Evolutionary conservation across 805 yeast genomes (phyloP).

Genomic region (Blastobotrys terrestris): DNA sequence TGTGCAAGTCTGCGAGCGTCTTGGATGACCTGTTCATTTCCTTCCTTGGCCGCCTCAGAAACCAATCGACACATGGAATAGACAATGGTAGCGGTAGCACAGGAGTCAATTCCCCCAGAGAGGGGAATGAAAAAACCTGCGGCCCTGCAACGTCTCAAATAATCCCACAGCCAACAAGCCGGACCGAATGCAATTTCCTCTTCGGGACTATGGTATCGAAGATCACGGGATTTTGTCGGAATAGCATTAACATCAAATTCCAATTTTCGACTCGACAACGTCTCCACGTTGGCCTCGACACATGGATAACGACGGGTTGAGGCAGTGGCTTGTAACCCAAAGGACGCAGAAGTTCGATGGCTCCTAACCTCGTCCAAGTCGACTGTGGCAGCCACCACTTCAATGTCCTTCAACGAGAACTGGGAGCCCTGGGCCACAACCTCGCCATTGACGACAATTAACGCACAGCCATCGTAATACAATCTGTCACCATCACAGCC

Average conservation of each 20-base stretch:
- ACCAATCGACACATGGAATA: conserved; percentile 91
- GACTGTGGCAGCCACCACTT: conserved; percentile 91
- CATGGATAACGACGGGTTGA: conserved; percentile 30
- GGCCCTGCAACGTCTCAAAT: conserved; percentile 80
- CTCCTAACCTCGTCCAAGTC: conserved; percentile 87
- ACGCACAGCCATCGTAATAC: conserved; percentile 95
- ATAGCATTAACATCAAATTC: conserved; percentile 51
- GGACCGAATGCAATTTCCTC: conserved; percentile 98
- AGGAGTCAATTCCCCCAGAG: conserved; percentile 96
- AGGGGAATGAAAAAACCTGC: conserved; percentile 91
- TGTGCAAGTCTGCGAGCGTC: conserved; percentile 72
- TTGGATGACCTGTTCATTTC: conserved; percentile 64
- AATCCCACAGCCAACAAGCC: conserved; percentile 99
- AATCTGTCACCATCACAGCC: conserved; percentile 98
- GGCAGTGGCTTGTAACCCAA: conserved; percentile 64
- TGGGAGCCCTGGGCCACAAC: conserved; percentile 92
- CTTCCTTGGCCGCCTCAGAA: conserved; percentile 56
- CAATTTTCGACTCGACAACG: conserved; percentile 8
- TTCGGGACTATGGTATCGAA: conserved; percentile 73
- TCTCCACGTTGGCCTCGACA: conserved; percentile 15
- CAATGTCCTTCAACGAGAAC: conserved; percentile 85
- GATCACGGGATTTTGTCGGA: conserved; percentile 49
- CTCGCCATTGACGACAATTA: conserved; percentile 86
- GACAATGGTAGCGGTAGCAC: conserved; percentile 94
- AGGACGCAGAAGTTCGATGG: conserved; percentile 66